A percentile compares a stretch with the other conserved stretches of the same genome.
These are phyloP conservation scores for Fusarium multiceps DNA, from an alignment of 2,329 filamentous ascomycete species.

Conservation along the genomic window DNA sequence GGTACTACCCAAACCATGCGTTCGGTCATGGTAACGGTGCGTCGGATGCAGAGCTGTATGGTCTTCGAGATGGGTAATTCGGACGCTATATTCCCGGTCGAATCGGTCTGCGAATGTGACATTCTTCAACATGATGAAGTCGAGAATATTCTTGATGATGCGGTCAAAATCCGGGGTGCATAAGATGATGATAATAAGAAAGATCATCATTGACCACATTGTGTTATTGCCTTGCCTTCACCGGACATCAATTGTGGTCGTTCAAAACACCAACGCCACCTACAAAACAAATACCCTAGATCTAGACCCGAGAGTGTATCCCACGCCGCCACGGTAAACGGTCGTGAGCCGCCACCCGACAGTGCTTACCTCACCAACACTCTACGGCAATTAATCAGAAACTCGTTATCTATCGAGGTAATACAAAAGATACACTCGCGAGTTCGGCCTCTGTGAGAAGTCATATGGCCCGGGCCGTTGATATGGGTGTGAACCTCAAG, in stretches of 20 bases:
- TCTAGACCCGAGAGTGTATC: not conserved
- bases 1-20: slow-evolving; percentile 11
- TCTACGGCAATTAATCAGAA: not conserved
- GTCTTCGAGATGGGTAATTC: not conserved
- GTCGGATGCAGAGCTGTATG: not conserved
- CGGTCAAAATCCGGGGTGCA: slow-evolving; percentile 13
- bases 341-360: slow-evolving; percentile 1
- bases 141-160: not conserved
- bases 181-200: not conserved
- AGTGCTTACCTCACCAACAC: not conserved
- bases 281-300: not conserved
- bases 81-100: not conserved
- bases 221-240: not conserved
- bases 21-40: not conserved
- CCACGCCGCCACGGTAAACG: not conserved
- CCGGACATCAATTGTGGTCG: not conserved
- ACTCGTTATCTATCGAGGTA: slow-evolving; percentile 1
- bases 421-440: not conserved
- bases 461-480: slow-evolving; percentile 33
- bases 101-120: not conserved
- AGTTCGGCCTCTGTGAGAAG: not conserved
- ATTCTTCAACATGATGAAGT: not conserved
- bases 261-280: not conserved
- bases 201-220: not conserved
- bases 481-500: slow-evolving; percentile 20